Conservation (phyloP, 2,329 filamentous ascomycete genomes). For the Periglandula ipomoeae region DNA sequence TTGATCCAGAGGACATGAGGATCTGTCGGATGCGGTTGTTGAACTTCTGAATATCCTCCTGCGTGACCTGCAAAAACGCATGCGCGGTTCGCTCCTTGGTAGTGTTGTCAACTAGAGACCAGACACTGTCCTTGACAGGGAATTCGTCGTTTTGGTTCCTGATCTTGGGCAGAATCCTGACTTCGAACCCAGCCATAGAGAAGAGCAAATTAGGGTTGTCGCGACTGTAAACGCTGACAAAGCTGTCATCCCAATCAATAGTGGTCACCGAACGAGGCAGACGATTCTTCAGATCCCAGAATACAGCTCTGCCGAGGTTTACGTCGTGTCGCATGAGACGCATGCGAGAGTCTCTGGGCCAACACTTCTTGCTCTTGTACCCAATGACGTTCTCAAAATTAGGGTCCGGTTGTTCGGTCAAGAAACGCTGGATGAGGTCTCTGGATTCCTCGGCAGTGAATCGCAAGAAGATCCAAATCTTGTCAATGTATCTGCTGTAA, state of each 20-base stretch:
- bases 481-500: slow-evolving; percentile 97
- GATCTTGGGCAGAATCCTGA: slow-evolving; percentile 90
- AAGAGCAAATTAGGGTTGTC: slow-evolving; percentile 97
- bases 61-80: slow-evolving; percentile 94
- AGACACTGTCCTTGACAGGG: slow-evolving; percentile 94
- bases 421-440: slow-evolving; percentile 92
- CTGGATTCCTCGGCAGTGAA: slow-evolving; percentile 91
- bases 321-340: slow-evolving; percentile 97
- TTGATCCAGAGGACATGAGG: slow-evolving; percentile 98
- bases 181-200: slow-evolving; percentile 97
- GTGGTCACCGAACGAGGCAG: slow-evolving; percentile 91
- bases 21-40: slow-evolving; percentile 98
- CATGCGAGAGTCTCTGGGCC: slow-evolving; percentile 97
- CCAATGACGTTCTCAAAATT: slow-evolving; percentile 99
- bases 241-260: slow-evolving; percentile 98
- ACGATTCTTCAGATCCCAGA: slow-evolving; percentile 98
- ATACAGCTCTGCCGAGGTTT: slow-evolving; percentile 91
- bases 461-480: slow-evolving; percentile 95
- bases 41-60: slow-evolving; percentile 97
- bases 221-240: slow-evolving; percentile 93
- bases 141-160: slow-evolving; percentile 95
- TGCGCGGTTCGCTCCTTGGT: slow-evolving; percentile 96
- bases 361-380: slow-evolving; percentile 99
- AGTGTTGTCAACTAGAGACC: slow-evolving; percentile 93
- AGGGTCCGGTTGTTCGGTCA: slow-evolving; percentile 95